phyloP scores from a whole-genome alignment of 306 rosid species.

The Fagus crenata region DNA sequence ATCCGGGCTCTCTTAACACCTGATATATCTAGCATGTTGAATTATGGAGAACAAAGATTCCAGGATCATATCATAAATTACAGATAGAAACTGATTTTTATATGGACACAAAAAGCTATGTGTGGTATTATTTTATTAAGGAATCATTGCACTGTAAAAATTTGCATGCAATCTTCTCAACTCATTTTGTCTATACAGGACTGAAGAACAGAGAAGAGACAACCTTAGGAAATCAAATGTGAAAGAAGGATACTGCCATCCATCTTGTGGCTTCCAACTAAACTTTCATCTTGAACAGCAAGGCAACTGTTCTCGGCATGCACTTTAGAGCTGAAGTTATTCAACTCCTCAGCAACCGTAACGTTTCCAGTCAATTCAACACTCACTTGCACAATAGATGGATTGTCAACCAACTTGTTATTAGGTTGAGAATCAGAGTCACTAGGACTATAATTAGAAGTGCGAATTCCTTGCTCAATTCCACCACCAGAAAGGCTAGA shows the following conservation, averaged over 20 bases:
- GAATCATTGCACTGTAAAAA: slow-evolving; percentile 13
- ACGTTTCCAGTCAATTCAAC: slow-evolving; percentile 37
- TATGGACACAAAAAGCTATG: not conserved
- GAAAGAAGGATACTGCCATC: slow-evolving; percentile 53
- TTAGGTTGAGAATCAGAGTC: slow-evolving; percentile 13
- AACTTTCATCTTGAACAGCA: slow-evolving; percentile 31
- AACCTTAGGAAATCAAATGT: slow-evolving; percentile 16
- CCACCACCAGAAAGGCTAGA: slow-evolving; percentile 21
- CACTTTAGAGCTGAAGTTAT: slow-evolving; percentile 19
- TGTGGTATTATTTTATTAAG: not conserved
- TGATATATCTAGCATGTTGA: slow-evolving; percentile 43
- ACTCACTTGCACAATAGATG: slow-evolving; percentile 35
- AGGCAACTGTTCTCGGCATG: slow-evolving; percentile 38
- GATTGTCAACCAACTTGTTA: slow-evolving; percentile 28
- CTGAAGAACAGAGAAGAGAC: slow-evolving; percentile 1
- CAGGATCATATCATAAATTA: slow-evolving; percentile 7
- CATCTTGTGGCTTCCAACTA: slow-evolving; percentile 32
- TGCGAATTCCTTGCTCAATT: slow-evolving; percentile 18
- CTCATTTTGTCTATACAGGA: slow-evolving; percentile 1
- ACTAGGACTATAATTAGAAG: not conserved
- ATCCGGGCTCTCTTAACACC: slow-evolving; percentile 73
- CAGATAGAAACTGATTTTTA: slow-evolving; percentile 9
- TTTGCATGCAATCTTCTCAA: slow-evolving; percentile 4
- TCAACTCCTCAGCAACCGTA: slow-evolving; percentile 37
- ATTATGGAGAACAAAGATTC: slow-evolving; percentile 45